These are phyloP conservation scores for Vigna radiata DNA, from an alignment of 306 rosid genomes.

Conservation along the genomic window DNA sequence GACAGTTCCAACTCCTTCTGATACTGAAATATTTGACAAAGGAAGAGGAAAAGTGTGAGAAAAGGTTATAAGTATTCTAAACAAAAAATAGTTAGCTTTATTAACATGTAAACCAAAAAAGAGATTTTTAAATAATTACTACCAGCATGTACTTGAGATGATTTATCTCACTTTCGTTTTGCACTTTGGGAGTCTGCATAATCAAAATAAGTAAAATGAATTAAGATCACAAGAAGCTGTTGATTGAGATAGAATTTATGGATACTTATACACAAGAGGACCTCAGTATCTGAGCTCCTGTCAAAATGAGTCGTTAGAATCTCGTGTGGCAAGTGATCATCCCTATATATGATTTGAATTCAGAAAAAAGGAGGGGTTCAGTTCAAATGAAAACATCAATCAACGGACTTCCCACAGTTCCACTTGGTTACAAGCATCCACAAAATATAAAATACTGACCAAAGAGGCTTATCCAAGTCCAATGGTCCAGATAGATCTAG, in stretches of 20 bases:
- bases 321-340: constrained; percentile 53
- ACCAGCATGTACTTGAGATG: constrained; percentile 90
- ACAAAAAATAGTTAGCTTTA: constrained; percentile 9
- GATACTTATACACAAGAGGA: constrained; percentile 38
- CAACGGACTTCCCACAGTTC: constrained; percentile 11
- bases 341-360: constrained; percentile 56
- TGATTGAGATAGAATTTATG: constrained; percentile 35
- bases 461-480: constrained; percentile 40
- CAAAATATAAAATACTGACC: constrained; percentile 54
- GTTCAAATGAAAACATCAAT: constrained; percentile 39
- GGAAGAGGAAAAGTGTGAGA: constrained; percentile 24
- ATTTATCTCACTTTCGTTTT: constrained; percentile 63
- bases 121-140: constrained; percentile 41
- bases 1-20: constrained; percentile 88
- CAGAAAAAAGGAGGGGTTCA: constrained; percentile 17
- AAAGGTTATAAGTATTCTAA: constrained; percentile 38
- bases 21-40: constrained; percentile 57
- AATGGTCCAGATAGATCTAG: constrained; percentile 46
- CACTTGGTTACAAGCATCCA: constrained; percentile 20
- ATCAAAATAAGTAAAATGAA: constrained; percentile 39
- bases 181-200: constrained; percentile 60
- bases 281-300: constrained; percentile 63
- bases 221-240: constrained; percentile 27
- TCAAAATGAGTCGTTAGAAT: constrained; percentile 48
- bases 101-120: constrained; percentile 35